A percentile compares a stretch with the other conserved stretches of the same genome.
These are phyloP conservation scores for Angomonas deanei DNA, from an alignment of 208 protist species.

Conservation along the genomic window DNA sequence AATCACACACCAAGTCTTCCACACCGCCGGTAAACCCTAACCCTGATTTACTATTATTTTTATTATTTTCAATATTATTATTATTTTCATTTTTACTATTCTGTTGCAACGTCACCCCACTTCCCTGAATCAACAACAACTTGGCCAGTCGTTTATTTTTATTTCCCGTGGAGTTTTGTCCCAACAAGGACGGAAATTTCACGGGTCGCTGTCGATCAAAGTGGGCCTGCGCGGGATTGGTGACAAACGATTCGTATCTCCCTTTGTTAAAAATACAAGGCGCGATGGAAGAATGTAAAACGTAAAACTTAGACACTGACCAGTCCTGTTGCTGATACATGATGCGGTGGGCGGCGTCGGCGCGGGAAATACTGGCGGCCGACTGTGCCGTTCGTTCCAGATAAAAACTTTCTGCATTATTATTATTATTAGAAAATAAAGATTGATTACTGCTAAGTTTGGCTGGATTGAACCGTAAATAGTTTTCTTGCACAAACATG, in stretches of 20 bases:
- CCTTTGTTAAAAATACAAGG: constrained; percentile 80
- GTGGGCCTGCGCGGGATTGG: constrained; percentile 46
- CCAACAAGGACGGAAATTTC: constrained; percentile 87
- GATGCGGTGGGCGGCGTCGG: constrained; percentile 65
- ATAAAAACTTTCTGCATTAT: constrained; percentile 19
- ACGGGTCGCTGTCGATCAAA: constrained; percentile 81
- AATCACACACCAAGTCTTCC: constrained; percentile 78
- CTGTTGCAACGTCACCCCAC: neutral
- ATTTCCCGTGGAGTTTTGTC: constrained; percentile 79
- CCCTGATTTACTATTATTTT: neutral
- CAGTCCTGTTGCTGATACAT: constrained; percentile 90
- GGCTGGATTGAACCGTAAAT: constrained; percentile 82
- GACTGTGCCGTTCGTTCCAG: constrained; percentile 52
- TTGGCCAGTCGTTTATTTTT: constrained; percentile 84
- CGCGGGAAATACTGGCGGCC: constrained; percentile 58
- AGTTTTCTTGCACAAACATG: constrained; percentile 95
- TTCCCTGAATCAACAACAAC: constrained; percentile 63
- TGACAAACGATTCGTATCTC: constrained; percentile 81
- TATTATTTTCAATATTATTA: neutral
- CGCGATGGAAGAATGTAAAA: constrained; percentile 68
- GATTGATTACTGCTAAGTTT: constrained; percentile 7
- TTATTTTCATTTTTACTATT: neutral
- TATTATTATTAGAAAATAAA: no score
- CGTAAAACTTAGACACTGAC: constrained; percentile 70
- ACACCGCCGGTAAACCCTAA: constrained; percentile 60